Evolutionary conservation across 306 rosid genomes (phyloP).

Genomic region (Cajanus cajan): DNA sequence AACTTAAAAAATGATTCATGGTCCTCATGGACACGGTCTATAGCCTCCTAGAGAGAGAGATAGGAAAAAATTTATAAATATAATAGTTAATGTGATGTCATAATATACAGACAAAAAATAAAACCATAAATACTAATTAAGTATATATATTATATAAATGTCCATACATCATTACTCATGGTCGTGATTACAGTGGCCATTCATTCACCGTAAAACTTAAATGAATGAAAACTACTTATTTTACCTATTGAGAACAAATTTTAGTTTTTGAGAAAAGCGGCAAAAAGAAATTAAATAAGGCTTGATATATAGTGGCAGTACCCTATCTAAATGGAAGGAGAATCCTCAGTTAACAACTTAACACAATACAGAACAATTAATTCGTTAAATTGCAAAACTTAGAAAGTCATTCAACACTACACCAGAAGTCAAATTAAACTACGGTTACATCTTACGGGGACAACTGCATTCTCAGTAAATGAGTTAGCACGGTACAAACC

Average conservation of each 20-base stretch:
- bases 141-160: too few species aligned
- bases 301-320: not conserved
- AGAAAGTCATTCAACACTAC: slow-evolving; percentile 2
- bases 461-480: slow-evolving; percentile 24
- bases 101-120: too few species aligned
- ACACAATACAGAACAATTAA: not conserved
- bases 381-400: not conserved
- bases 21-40: too few species aligned
- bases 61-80: too few species aligned
- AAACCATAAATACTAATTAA: too few species aligned
- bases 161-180: too few species aligned
- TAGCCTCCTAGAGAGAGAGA: too few species aligned
- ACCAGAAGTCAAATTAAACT: slow-evolving; percentile 26
- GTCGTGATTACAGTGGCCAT: too few species aligned
- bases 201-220: not conserved
- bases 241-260: not conserved
- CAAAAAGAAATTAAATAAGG: not conserved
- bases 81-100: too few species aligned
- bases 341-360: not conserved
- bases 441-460: slow-evolving; percentile 13
- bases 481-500: slow-evolving; percentile 10
- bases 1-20: too few species aligned
- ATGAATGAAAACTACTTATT: not conserved
- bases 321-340: not conserved
- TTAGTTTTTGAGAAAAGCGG: not conserved